Evolutionary conservation across 2,329 filamentous ascomycete genomes (phyloP).

Genomic region (Cordyceps militaris): DNA sequence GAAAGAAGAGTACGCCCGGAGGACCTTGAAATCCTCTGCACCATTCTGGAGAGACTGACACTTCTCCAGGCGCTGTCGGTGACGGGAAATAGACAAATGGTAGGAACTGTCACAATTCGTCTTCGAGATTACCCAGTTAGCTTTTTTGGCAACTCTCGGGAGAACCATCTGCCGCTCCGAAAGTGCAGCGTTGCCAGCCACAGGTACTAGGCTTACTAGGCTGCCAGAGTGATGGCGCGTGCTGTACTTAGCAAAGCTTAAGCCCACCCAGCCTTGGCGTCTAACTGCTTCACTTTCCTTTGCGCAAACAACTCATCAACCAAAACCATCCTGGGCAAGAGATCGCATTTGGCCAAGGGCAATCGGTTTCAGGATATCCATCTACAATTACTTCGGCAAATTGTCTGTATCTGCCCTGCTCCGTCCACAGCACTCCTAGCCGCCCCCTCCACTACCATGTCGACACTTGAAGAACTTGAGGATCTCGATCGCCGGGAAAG

Average conservation of each 20-base stretch:
- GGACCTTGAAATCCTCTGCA: background rate
- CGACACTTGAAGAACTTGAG: slow-evolving; percentile 86
- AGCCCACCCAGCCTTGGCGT: background rate
- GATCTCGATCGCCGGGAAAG: slow-evolving; percentile 75
- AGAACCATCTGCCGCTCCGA: slow-evolving; percentile 13
- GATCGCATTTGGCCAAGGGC: background rate
- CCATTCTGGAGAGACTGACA: background rate
- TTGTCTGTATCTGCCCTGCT: background rate
- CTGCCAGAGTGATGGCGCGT: slow-evolving; percentile 12
- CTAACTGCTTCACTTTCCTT: slow-evolving; percentile 9
- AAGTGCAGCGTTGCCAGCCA: background rate
- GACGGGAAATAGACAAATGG: background rate
- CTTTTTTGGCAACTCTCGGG: slow-evolving; percentile 3
- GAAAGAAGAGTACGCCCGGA: background rate
- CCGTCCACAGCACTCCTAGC: background rate
- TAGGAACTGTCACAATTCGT: background rate
- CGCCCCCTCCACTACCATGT: slow-evolving; percentile 43
- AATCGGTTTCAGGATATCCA: background rate
- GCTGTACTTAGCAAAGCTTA: slow-evolving; percentile 10
- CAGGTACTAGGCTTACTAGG: background rate
- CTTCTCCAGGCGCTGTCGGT: background rate
- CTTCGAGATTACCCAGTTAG: background rate
- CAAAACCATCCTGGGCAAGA: background rate
- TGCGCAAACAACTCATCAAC: slow-evolving; percentile 5
- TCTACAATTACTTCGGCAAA: background rate